These are phyloP conservation scores for Tulasnella sp. DNA, from an alignment of 768 basidiomycete species.

Conservation along the genomic window DNA sequence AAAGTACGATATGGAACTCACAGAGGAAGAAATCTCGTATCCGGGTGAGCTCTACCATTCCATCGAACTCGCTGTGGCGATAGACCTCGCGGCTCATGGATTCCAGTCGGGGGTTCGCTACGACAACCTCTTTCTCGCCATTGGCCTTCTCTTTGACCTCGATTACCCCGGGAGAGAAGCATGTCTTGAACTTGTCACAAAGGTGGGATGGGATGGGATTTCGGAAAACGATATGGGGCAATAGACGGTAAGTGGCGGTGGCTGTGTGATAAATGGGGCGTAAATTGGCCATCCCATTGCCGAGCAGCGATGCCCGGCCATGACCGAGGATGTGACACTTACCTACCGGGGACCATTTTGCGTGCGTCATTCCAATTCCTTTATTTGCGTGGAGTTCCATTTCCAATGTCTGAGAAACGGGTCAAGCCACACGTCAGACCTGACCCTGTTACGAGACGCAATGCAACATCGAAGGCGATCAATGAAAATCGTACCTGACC, in stretches of 20 bases:
- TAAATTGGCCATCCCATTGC: neutral
- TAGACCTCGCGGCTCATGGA: conserved; percentile 91
- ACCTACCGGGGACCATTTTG: conserved; percentile 97
- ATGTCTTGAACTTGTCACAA: conserved; percentile 79
- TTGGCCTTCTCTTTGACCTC: conserved; percentile 51
- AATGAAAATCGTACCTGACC: conserved; percentile 60
- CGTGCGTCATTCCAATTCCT: conserved; percentile 90
- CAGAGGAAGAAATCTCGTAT: conserved; percentile 94
- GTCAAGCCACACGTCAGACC: neutral
- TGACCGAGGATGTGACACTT: conserved; percentile 35
- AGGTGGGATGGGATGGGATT: conserved; percentile 78
- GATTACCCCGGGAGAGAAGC: conserved; percentile 86
- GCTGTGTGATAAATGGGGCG: conserved; percentile 53
- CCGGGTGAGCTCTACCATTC: conserved; percentile 77
- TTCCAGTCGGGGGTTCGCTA: conserved; percentile 68
- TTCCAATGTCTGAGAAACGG: conserved; percentile 55
- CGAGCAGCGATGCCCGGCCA: conserved; percentile 39
- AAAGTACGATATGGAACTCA: conserved; percentile 48
- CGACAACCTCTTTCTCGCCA: conserved; percentile 62
- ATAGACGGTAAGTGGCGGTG: conserved; percentile 91
- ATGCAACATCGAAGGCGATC: conserved; percentile 3
- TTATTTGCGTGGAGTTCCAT: conserved; percentile 91
- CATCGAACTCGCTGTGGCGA: conserved; percentile 87
- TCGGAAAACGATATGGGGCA: conserved; percentile 74
- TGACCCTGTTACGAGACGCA: neutral